Evolutionary conservation across 2,329 filamentous ascomycete species (phyloP).

Genomic region (Pleomassaria siparia): DNA sequence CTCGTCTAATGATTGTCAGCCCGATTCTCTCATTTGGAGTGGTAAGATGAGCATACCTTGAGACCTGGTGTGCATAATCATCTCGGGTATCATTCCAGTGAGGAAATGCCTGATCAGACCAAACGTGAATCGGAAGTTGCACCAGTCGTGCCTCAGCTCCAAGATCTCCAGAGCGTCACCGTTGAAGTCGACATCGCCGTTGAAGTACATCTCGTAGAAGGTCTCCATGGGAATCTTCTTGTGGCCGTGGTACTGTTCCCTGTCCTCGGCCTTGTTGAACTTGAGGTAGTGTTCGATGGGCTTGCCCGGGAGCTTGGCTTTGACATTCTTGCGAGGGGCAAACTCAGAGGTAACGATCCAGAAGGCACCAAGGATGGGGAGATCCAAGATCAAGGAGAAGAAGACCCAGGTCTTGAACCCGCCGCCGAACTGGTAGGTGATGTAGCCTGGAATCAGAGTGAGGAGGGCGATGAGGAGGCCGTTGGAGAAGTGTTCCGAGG

Average conservation of each 20-base stretch:
- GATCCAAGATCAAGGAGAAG: conserved; percentile 74
- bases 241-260: conserved; percentile 70
- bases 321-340: conserved; percentile 89
- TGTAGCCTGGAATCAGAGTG: conserved; percentile 71
- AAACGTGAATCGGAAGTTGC: conserved; percentile 87
- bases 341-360: conserved; percentile 80
- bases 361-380: conserved; percentile 79
- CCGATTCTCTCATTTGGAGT: not conserved
- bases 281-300: conserved; percentile 88
- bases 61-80: conserved; percentile 88
- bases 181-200: conserved; percentile 92
- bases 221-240: conserved; percentile 88
- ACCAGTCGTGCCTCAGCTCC: conserved; percentile 97
- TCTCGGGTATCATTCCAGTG: conserved; percentile 82
- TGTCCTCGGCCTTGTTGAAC: conserved; percentile 67
- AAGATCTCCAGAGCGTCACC: conserved; percentile 85
- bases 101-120: conserved; percentile 86
- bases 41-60: conserved; percentile 61
- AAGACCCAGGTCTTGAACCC: conserved; percentile 86
- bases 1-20: conserved; percentile 67
- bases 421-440: conserved; percentile 81
- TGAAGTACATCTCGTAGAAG: conserved; percentile 98
- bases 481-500: conserved; percentile 87
- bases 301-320: conserved; percentile 80
- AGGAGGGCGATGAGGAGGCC: conserved; percentile 70